These are phyloP conservation scores for Marchantia polymorpha DNA, from an alignment of 225 moss, liverwort and hornwort genomes.

Conservation along the genomic window DNA sequence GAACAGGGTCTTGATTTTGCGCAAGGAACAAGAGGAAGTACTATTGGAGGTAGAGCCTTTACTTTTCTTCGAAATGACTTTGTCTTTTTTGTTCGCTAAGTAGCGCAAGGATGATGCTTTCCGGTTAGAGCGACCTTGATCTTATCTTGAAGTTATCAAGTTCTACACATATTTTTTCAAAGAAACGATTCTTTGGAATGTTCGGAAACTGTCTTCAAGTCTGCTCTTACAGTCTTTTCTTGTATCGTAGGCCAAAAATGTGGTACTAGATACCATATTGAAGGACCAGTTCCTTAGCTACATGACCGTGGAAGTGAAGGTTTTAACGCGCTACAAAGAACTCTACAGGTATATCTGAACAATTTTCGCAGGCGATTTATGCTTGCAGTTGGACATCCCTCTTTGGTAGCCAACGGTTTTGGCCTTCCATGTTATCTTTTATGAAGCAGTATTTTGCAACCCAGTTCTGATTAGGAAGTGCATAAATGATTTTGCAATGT, in stretches of 20 bases:
- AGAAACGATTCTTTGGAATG: no score
- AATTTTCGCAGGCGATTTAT: background rate
- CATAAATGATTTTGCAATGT: background rate
- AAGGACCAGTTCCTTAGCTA: constrained; percentile 91
- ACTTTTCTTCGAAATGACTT: background rate
- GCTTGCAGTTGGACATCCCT: background rate
- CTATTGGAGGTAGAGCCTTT: constrained; percentile 62
- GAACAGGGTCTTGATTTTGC: constrained; percentile 52
- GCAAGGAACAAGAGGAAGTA: constrained; percentile 90
- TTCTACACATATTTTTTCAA: no score
- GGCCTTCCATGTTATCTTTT: background rate
- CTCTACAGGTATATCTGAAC: constrained; percentile 65
- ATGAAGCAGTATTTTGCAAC: background rate
- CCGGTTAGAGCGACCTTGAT: background rate
- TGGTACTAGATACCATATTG: constrained; percentile 71
- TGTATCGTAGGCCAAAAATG: constrained; percentile 59
- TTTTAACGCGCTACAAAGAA: constrained; percentile 73
- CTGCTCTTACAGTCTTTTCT: background rate
- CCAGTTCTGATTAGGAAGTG: background rate
- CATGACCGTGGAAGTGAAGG: constrained; percentile 86
- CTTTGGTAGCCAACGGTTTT: background rate
- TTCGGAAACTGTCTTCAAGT: background rate
- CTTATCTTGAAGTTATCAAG: no score
- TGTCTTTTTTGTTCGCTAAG: background rate
- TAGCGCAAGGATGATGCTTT: background rate